Evolutionary conservation across 2,329 filamentous ascomycete genomes (phyloP), one percentile per base, ranked within the genome.

Genomic region (Claviceps arundinis): DNA sequence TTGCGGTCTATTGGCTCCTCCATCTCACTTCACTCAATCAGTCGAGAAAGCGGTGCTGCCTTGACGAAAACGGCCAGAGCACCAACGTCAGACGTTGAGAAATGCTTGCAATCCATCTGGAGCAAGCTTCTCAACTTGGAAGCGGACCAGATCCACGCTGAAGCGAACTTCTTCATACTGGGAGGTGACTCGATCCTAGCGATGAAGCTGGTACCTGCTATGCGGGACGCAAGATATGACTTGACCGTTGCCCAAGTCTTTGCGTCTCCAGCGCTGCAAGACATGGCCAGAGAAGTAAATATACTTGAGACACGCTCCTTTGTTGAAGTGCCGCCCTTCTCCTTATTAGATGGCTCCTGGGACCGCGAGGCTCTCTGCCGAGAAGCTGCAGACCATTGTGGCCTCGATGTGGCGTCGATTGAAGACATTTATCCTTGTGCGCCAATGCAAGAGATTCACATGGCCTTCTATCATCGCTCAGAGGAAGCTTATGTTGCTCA

Each of bases 361-460:
- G 26, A 47, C 3, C 40, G 52, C 11, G 50, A 48, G n/a, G 19
- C 40, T 16, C 34, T 45, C 16, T 22, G 46, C 16, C n/a, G 5
- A 13, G 50, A 52, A 40, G 55, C 52, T 1, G 54, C 56, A 5
- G 42, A 41, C 5, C 44, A 55, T 8, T 61, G 59, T 24, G 51
- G 46, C 4, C 50, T 59, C 8, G 19, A 37, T 3, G 48, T 52
- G 5, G 37, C 48, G 5, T 44, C 48, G 9, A 48, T 61, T 11
- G 47, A 56, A 16, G 59, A 61, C 45, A 51, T 59, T 9, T 54
- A 57, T n/a, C 59, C 58, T 2, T 60, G 58, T 42, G 58, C 59
- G 11, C 54, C 59, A 1, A 50, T 60, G 11, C 59, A 61, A 45
- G 54, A 59, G 19, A 56, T 55, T 7, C 51, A 59, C 22, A 47